These are phyloP conservation scores for Lactarius trivialis DNA, from an alignment of 768 basidiomycete species.

Conservation along the genomic window DNA sequence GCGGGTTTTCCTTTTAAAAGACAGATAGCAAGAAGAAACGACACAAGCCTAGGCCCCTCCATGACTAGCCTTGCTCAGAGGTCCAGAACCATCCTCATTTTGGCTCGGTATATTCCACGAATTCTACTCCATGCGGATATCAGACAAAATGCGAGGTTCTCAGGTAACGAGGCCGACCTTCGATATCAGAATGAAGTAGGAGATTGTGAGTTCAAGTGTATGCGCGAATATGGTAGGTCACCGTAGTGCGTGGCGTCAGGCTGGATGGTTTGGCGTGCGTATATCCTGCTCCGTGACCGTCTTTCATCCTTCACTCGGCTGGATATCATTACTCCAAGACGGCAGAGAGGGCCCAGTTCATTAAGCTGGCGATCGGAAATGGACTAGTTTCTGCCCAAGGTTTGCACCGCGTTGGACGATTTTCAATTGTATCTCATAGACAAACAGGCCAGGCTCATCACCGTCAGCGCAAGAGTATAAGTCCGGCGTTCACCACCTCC, in stretches of 20 bases:
- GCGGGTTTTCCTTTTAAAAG: too few species aligned
- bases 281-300: not conserved
- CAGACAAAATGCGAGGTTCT: not conserved
- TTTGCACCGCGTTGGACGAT: not conserved
- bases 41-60: too few species aligned
- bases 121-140: not conserved
- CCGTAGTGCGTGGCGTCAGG: conserved; percentile 23
- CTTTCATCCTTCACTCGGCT: conserved; percentile 25
- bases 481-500: conserved; percentile 27
- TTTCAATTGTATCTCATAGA: not conserved
- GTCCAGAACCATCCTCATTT: not conserved
- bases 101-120: not conserved
- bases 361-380: conserved; percentile 17
- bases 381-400: conserved; percentile 23
- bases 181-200: conserved; percentile 21
- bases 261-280: conserved; percentile 24
- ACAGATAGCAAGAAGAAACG: too few species aligned
- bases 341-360: conserved; percentile 6
- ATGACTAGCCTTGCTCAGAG: not conserved
- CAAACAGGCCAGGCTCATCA: conserved; percentile 22
- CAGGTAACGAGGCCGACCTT: not conserved
- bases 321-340: conserved; percentile 26
- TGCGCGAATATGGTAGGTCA: conserved; percentile 24
- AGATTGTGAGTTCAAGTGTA: conserved; percentile 19
- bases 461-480: conserved; percentile 27